Evolutionary conservation across 1,284 basidiomycete species (phyloP).

Genomic region (Somion occarium): DNA sequence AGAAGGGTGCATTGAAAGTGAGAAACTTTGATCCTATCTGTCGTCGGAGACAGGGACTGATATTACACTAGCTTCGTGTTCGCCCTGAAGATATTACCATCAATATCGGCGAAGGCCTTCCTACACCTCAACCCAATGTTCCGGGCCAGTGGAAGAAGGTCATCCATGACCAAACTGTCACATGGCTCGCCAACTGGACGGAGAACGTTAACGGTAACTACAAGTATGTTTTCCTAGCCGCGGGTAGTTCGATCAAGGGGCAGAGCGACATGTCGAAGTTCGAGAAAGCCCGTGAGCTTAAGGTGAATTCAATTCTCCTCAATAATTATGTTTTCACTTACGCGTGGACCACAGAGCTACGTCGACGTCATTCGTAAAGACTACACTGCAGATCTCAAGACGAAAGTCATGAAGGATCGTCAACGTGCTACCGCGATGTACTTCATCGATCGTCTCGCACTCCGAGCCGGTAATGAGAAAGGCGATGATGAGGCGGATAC

Average conservation of each 20-base stretch:
- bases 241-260: conserved; percentile 91
- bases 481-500: conserved; percentile 98
- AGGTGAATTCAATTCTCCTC: conserved; percentile 45
- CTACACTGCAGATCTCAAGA: conserved; percentile 81
- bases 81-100: conserved; percentile 91
- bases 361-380: conserved; percentile 87
- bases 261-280: conserved; percentile 96
- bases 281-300: conserved; percentile 92
- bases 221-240: conserved; percentile 95
- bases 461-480: conserved; percentile 97
- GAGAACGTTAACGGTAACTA: conserved; percentile 91
- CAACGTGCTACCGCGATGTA: conserved; percentile 97
- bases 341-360: conserved; percentile 56
- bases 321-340: not conserved
- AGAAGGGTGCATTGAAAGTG: conserved; percentile 95
- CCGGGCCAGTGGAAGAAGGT: conserved; percentile 85
- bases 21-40: conserved; percentile 12
- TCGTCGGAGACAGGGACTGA: no score
- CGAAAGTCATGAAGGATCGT: conserved; percentile 88
- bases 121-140: conserved; percentile 81
- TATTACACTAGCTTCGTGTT: conserved; percentile 75
- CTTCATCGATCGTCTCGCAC: conserved; percentile 91
- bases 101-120: conserved; percentile 79
- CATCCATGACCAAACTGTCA: conserved; percentile 90
- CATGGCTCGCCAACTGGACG: conserved; percentile 97